Evolutionary conservation across 768 basidiomycete genomes (phyloP), one percentile per base, ranked within the genome.

Genomic region (Lentinula sp.): DNA sequence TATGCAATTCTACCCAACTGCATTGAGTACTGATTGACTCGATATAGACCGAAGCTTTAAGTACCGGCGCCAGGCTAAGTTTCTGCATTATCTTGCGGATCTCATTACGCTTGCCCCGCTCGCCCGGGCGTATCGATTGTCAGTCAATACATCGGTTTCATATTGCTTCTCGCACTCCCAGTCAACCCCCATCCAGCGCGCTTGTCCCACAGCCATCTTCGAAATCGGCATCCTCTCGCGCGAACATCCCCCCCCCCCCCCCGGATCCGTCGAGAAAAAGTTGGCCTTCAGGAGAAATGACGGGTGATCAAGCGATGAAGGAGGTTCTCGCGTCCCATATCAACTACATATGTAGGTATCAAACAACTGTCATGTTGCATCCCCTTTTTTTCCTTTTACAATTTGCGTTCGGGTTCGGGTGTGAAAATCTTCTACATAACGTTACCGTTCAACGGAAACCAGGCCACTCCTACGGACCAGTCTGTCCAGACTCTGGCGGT

Each of bases 141-240:
- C n/a, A n/a, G n/a, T n/a, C n/a, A n/a, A n/a, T n/a, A n/a, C 55
- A 43, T 37, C 9, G 20, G 20, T 43, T 42, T 33, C 55, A 56
- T 56, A 5, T 45, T 56, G 15, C 35, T 39, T 35, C 18, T 18
- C 23, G 53, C 8, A n/a, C 35, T 39, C 46, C 46, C 46, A 48
- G 46, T 51, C 50, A 51, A 51, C 50, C 50, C 50, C 50, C 55
- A 56, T 56, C 15, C 55, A 56, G 55, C 41, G 28, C 39, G 20
- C 55, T 42, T 39, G 42, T 43, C 39, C 39, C 55, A 56, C 41
- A 42, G 15, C 3, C 23, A 6, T 6, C 23, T 23, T 28, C 16
- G 18, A 54, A 35, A 13, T 56, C 10, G 23, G 15, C 28, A 32
- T 15, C 43, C 7, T 8, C 18, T 23, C 8, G 18, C 41, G 15